Evolutionary conservation across 2,329 filamentous ascomycete genomes (phyloP), one percentile per base, ranked within the genome.

Genomic region (Beauveria bassiana): DNA sequence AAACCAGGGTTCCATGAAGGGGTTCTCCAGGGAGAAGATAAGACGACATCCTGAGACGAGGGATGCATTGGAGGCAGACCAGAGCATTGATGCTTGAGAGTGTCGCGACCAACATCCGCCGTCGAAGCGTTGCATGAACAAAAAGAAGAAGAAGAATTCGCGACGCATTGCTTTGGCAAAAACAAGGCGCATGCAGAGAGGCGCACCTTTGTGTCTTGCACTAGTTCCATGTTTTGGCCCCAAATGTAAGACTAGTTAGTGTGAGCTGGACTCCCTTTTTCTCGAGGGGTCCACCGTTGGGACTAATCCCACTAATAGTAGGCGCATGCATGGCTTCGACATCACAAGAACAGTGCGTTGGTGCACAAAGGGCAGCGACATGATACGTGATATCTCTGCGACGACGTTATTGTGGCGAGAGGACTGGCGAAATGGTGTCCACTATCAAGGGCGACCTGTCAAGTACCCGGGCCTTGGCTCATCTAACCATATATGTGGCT

Each of bases 241-340:
- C 54, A 49, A 57, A 38, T 57, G 54, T 42, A 57, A 57, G 54
- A 57, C 54, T 57, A 47, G 43, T 16, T 57, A 47, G 54, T 16
- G 54, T 9, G 10, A 24, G 43, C 18, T 46, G 40, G 40, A 45
- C 45, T 49, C 45, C 45, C 55, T 58, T 50, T 31, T 22, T 22
- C 24, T 22, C 24, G 50, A 20, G 43, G 55, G 55, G 55, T 28
- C 24, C 45, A 22, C 55, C 31, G n/a, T 40, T 57, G 54, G 54
- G 54, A 20, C 46, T 38, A 38, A 57, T 14, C 46, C 38, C 52
- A 9, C 24, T 31, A 38, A 14, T 38, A 38, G 31, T 38, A 38
- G 34, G 34, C 34, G 34, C 34, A 31, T 16, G 46, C 56, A 43
- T 31, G 16, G 28, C 46, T 26, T 59, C 31, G 31, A 59, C 16